Evolutionary conservation across 2,329 filamentous ascomycete genomes (phyloP).

Genomic region (Phialemonium atrogriseum): DNA sequence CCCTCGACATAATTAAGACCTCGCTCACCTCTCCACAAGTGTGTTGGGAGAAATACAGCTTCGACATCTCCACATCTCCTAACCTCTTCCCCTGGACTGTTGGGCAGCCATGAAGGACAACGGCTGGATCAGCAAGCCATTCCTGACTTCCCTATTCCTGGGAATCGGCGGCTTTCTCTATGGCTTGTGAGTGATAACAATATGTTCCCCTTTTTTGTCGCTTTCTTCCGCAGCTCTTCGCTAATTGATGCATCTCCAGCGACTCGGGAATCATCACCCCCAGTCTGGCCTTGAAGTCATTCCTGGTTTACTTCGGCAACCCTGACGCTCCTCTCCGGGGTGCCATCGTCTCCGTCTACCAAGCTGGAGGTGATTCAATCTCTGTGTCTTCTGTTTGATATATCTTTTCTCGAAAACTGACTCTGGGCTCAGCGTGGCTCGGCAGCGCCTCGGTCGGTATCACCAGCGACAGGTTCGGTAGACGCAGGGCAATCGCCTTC

Average conservation of each 20-base stretch:
- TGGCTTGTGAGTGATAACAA: conserved; percentile 26
- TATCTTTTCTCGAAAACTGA: too few relatives aligned
- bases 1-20: too few relatives aligned
- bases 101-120: too few relatives aligned
- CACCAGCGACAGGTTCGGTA: conserved; percentile 27
- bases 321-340: conserved; percentile 25
- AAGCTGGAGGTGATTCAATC: conserved; percentile 23
- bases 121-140: conserved; percentile 29
- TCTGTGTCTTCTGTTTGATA: too few relatives aligned
- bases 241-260: conserved; percentile 13
- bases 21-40: too few relatives aligned
- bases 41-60: too few relatives aligned
- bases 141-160: conserved; percentile 28
- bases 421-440: conserved; percentile 22
- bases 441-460: conserved; percentile 30
- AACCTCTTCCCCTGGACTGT: too few relatives aligned
- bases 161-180: conserved; percentile 32
- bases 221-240: neutral
- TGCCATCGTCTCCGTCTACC: conserved; percentile 31
- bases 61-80: too few relatives aligned
- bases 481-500: conserved; percentile 30
- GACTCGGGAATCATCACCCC: conserved; percentile 34
- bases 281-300: conserved; percentile 26
- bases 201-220: too few relatives aligned
- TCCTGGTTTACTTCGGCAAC: conserved; percentile 24